phyloP scores from a whole-genome alignment of 495 filamentous ascomycete genomes.

The Sabuloglossum arenarium region DNA sequence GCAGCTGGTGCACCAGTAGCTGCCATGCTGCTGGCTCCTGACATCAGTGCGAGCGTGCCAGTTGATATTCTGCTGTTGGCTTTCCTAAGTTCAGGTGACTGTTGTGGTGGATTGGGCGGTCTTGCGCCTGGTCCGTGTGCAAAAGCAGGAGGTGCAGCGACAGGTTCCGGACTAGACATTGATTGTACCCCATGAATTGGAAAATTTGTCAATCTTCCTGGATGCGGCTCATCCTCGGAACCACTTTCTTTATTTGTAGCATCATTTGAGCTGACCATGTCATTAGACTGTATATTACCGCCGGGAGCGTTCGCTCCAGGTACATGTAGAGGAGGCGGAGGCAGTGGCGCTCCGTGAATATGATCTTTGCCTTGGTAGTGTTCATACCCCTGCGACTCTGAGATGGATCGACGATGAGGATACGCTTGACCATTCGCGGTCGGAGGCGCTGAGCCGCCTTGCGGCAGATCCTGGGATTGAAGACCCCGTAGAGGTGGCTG shows the following conservation, averaged over 20 bases:
- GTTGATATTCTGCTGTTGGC: conserved; percentile 65
- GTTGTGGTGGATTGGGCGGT: conserved; percentile 44
- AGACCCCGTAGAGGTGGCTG: conserved; percentile 17
- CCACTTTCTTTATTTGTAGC: conserved; percentile 28
- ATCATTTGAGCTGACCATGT: not conserved
- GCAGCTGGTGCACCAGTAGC: conserved; percentile 21
- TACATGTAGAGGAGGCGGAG: conserved; percentile 22
- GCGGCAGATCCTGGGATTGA: conserved; percentile 15
- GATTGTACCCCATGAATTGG: conserved; percentile 27
- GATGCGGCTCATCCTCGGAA: conserved; percentile 34
- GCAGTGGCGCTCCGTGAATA: conserved; percentile 21
- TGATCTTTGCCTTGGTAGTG: conserved; percentile 18
- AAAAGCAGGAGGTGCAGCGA: conserved; percentile 56
- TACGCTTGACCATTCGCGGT: conserved; percentile 16
- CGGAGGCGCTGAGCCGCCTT: conserved; percentile 21
- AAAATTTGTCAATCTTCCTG: conserved; percentile 3
- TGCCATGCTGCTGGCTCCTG: conserved; percentile 34
- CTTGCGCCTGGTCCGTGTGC: conserved; percentile 43
- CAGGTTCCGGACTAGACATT: conserved; percentile 45
- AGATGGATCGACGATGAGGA: conserved; percentile 30
- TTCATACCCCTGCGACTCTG: conserved; percentile 31
- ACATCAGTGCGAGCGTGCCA: conserved; percentile 57
- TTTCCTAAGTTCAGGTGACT: conserved; percentile 51
- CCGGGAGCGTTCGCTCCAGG: conserved; percentile 3
- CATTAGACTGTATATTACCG: conserved; percentile 16